phyloP scores from a whole-genome alignment of 139 green algal genomes.

The Chlorella sp. region DNA sequence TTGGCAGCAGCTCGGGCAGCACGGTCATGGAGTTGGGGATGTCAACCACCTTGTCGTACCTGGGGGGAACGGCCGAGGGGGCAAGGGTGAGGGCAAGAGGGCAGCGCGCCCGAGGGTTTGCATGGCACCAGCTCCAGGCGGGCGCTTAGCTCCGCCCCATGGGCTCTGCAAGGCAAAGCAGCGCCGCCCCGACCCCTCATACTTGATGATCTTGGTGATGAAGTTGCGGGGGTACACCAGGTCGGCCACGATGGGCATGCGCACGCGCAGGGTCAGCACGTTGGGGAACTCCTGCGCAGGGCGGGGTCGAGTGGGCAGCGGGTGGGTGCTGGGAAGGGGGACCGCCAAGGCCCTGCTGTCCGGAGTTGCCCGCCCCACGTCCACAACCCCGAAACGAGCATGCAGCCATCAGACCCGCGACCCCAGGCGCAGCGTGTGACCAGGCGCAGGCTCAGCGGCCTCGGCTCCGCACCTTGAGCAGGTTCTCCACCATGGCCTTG shows the following conservation, averaged over 20 bases:
- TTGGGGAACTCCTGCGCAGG: slow-evolving; percentile 82
- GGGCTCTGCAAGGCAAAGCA: background rate
- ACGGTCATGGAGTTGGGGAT: slow-evolving; percentile 99
- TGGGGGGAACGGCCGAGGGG: background rate
- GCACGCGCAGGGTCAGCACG: slow-evolving; percentile 91
- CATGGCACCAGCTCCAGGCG: background rate
- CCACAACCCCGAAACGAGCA: no score
- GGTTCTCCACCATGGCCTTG: slow-evolving; percentile 94
- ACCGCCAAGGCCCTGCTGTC: no score
- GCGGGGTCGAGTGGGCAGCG: background rate
- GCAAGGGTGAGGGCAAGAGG: background rate
- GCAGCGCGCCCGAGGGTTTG: background rate
- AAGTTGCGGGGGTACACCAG: slow-evolving; percentile 96
- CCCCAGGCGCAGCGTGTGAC: no score
- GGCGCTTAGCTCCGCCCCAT: background rate
- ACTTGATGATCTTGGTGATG: slow-evolving; percentile 99
- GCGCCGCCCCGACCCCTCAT: background rate
- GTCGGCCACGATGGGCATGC: slow-evolving; percentile 96
- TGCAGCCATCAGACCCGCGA: no score
- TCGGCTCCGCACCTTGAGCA: slow-evolving; percentile 65
- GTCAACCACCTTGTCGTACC: slow-evolving; percentile 79
- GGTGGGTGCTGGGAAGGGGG: background rate
- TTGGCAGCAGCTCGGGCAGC: slow-evolving; percentile 76
- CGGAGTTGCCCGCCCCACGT: no score
- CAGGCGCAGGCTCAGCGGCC: no score